Base-by-base conservation (phyloP, 768 basidiomycete species). In the Boletus bicolor region DNA sequence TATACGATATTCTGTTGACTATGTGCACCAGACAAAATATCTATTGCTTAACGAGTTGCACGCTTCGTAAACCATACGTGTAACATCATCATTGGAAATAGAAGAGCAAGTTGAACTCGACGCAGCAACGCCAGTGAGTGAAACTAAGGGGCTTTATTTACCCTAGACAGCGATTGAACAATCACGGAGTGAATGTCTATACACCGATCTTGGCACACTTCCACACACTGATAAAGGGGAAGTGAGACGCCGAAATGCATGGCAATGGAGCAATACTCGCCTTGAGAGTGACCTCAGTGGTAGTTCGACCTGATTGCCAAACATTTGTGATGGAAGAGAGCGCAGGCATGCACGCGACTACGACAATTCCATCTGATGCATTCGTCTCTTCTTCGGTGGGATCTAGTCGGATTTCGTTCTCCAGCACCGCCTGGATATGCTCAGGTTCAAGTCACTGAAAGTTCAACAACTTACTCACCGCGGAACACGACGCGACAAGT, bases 341-440 rank as follows among this genome's bases (percentile, higher is more conserved):
- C 2, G 96, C 95, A 53, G 97, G 96, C 77, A 99, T 85, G 55
- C 86, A 88, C 0, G 93, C 84, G 15, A 95, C 67, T 1, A 89
- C 79, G n/a, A 98, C 58, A n/a, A 80, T 84, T 0, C 89, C 88
- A 12, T 76, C 74, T 3, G 89, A 81, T 4, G 61, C 58, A 28
- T 67, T 70, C 0, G 79, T 77, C 68, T 98, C 95, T 41, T 80
- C 78, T 51, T 84, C 80, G 0, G 82, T 86, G 2, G 96, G 93
- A 73, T 98, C 95, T 34, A 96, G 71, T 81, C 89, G 87, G 28
- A 84, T 76, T 51, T 86, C 79, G 41, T 77, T 63, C 7, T 75
- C 82, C 3, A 86, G 68, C 3, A 84, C 64, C 10, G 85, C 78
- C 88, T 91, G 44, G 34, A 47, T 28, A 44, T 19, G 38, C 32